These are phyloP conservation scores for Ophiostoma triangulosporum DNA, from an alignment of 2,329 filamentous ascomycete genomes.

Conservation along the genomic window DNA sequence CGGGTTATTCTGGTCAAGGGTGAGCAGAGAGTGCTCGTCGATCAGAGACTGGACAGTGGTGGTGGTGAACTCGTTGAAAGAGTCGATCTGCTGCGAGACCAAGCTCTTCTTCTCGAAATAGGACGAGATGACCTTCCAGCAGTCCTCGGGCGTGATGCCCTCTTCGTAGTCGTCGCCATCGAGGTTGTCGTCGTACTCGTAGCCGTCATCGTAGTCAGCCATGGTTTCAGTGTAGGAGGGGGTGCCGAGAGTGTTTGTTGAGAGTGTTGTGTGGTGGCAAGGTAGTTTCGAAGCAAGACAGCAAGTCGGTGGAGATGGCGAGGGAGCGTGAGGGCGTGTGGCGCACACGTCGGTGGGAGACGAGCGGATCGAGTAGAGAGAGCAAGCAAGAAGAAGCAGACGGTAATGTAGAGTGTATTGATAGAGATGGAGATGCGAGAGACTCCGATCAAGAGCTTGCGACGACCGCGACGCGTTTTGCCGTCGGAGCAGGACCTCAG, in stretches of 20 bases:
- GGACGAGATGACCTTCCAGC: slow-evolving; percentile 92
- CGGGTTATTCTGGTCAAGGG: slow-evolving; percentile 85
- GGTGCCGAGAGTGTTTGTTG: background rate
- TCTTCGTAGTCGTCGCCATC: slow-evolving; percentile 58
- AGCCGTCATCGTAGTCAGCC: slow-evolving; percentile 43
- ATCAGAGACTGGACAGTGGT: slow-evolving; percentile 92
- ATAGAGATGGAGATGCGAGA: background rate
- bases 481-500: slow-evolving; percentile 5
- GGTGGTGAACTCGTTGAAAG: slow-evolving; percentile 92
- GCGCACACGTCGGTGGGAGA: no score
- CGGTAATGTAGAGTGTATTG: no score
- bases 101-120: slow-evolving; percentile 96
- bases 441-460: slow-evolving; percentile 4
- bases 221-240: slow-evolving; percentile 22
- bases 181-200: slow-evolving; percentile 29
- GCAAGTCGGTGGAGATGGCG: no score
- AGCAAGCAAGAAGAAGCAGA: no score
- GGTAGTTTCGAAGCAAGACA: no score
- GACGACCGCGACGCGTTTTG: slow-evolving; percentile 12
- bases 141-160: slow-evolving; percentile 87
- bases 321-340: no score
- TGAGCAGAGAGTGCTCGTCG: slow-evolving; percentile 80
- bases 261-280: background rate
- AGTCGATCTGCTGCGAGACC: slow-evolving; percentile 94
- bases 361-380: no score